Percentiles rank a stretch among this genome's conserved stretches.
Conservation (phyloP, 2,329 filamentous ascomycete genomes). For the Ceratocystis huliohia region DNA sequence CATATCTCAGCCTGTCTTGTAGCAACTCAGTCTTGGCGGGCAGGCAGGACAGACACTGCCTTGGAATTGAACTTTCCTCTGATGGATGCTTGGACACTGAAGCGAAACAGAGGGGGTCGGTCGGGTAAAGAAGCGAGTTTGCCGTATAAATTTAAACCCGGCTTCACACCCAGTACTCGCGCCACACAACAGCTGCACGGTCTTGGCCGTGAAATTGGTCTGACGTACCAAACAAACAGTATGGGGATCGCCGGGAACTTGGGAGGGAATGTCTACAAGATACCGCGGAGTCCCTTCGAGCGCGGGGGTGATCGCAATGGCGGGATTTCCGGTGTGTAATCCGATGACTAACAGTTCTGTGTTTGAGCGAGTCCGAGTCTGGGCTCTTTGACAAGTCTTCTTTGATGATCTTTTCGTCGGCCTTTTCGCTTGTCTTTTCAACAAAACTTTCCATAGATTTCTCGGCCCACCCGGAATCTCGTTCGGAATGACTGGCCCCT, state of each 20-base stretch:
- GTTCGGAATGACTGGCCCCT: background rate
- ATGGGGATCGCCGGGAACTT: background rate
- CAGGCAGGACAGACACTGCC: background rate
- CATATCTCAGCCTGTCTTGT: background rate
- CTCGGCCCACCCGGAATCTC: background rate
- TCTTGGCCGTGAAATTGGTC: background rate
- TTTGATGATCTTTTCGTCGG: background rate
- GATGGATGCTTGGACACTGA: background rate
- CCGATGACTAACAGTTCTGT: background rate
- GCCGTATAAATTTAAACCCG: background rate
- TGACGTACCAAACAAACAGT: background rate
- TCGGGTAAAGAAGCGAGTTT: background rate
- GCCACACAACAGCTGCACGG: constrained; percentile 12
- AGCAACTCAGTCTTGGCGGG: background rate
- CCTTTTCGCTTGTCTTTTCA: background rate
- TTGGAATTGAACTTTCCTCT: background rate
- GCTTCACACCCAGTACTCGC: constrained; percentile 17
- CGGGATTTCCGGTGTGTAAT: background rate
- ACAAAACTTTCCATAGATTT: background rate
- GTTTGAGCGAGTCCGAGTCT: background rate
- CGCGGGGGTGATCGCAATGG: background rate
- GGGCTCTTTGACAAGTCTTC: background rate
- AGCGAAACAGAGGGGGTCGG: background rate
- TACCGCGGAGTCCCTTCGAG: background rate
- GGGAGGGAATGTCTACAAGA: background rate